Base-by-base conservation (phyloP, 768 basidiomycete species). In the Russula griseocarnosa region DNA sequence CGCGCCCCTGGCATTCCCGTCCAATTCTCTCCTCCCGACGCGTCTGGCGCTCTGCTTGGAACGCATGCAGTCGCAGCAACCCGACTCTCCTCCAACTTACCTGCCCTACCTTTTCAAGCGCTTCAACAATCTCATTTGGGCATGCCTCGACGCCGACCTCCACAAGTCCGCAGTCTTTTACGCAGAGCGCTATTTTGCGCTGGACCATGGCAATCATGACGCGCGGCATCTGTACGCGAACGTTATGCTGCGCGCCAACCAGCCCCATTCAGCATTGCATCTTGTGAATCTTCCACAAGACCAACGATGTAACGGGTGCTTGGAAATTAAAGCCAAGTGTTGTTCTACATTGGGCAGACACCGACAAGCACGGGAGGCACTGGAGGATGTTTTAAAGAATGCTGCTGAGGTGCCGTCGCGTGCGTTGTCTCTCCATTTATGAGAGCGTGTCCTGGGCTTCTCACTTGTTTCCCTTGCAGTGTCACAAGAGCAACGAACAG, bases 211-310 rank as follows among this genome's bases (percentile, higher is more conserved):
- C 34, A 85, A 84, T 74, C 93, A 95, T 73, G 86, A 90, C 71
- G 85, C 91, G 68, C 83, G 90, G 61, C 92, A 92, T 78, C 82
- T 94, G 51, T 90, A 91, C 79, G 91, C 92, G 67, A 86, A 83
- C 49, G 81, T 86, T 22, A 83, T 94, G 67, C 81, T 92, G 50
- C 83, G 80, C 7, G 81, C 85, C 68, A 82, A 82, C 61, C 87
- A 89, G 71, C 82, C 86, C 16, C 86, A 89, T 70, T 89, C 91
- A 14, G 92, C 92, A 5, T 74, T 90, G 40, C 77, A 82, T 71
- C 76, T 91, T 55, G 88, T 92, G 66, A 85, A 84, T 71, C 74
- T 81, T 38, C 80, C 86, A 3, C 76, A 79, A 54, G 85, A 86
- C 54, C 76, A 80, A 59, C 81, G 79, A 63, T 92, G 90, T 67